Evolutionary conservation across 2,329 filamentous ascomycete genomes (phyloP).

Genomic region (Aschersonia sp.): DNA sequence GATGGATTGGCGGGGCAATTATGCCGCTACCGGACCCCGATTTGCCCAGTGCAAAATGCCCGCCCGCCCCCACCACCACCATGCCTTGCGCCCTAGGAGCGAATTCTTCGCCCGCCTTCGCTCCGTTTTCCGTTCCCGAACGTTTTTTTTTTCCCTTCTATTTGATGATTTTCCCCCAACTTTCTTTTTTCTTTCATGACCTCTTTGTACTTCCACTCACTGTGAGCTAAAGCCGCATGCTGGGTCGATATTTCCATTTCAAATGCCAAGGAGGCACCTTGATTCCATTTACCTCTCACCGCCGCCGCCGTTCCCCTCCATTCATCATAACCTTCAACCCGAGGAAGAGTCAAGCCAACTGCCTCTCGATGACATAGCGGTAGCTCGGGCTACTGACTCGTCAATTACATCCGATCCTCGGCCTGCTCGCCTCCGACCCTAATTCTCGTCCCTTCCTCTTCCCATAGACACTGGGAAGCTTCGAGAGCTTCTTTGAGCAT

Average conservation of each 20-base stretch:
- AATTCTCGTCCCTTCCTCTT: neutral
- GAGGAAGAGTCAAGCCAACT: no score
- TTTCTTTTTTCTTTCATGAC: neutral
- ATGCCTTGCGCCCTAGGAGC: neutral
- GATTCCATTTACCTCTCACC: neutral
- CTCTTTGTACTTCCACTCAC: neutral
- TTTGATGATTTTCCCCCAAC: neutral
- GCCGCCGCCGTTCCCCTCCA: no score
- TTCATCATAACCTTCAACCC: no score
- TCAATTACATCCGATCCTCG: no score
- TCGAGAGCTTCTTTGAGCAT: neutral
- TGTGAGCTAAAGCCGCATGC: neutral
- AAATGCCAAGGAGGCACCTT: neutral
- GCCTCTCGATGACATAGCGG: no score
- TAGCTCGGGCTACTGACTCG: no score
- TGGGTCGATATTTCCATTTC: neutral
- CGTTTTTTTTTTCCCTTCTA: neutral
- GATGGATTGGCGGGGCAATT: no score
- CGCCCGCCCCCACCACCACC: neutral
- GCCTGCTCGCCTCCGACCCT: neutral
- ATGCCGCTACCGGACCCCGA: neutral
- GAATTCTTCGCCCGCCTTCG: neutral
- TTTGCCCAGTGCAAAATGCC: neutral
- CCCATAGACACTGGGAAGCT: neutral
- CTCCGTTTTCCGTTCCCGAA: neutral